Conservation (phyloP, 257 asterid species). For the Vinca minor region DNA sequence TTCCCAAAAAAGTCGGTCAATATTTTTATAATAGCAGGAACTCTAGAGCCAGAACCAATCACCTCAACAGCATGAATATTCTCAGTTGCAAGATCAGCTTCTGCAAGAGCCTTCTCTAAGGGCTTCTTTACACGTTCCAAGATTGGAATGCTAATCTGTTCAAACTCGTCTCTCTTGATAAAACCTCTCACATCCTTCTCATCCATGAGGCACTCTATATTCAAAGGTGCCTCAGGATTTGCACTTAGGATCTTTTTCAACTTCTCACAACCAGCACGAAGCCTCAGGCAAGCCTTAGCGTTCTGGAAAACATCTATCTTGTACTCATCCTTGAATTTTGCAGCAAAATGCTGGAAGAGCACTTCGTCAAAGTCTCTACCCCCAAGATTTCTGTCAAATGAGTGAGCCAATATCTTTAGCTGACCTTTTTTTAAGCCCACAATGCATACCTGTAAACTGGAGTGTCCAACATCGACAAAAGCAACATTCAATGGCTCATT, state of each 20-base stretch:
- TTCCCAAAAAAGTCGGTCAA: constrained; percentile 77
- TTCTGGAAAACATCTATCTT: constrained; percentile 85
- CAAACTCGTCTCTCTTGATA: constrained; percentile 90
- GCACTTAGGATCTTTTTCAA: constrained; percentile 88
- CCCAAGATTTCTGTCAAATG: constrained; percentile 82
- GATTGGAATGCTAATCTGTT: constrained; percentile 70
- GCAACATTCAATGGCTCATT: constrained; percentile 70
- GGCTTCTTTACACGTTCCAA: constrained; percentile 90
- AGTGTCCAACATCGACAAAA: constrained; percentile 81
- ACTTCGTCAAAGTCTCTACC: constrained; percentile 95
- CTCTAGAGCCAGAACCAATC: constrained; percentile 91
- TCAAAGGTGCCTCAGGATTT: constrained; percentile 85
- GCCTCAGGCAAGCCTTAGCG: constrained; percentile 87
- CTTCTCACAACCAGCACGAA: constrained; percentile 89
- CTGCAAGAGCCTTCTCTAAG: constrained; percentile 80
- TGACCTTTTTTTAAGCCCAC: constrained; percentile 95
- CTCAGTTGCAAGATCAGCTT: constrained; percentile 61
- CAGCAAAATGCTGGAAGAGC: constrained; percentile 79
- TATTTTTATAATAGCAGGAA: constrained; percentile 75
- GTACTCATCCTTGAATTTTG: constrained; percentile 81
- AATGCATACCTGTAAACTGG: constrained; percentile 89
- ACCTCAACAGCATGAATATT: constrained; percentile 75
- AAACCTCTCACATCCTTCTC: constrained; percentile 89
- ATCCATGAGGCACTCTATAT: constrained; percentile 90
- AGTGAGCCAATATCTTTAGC: constrained; percentile 77